Percentiles rank a stretch among this genome's conserved stretches.
These are phyloP conservation scores for Prorocentrum cordatum DNA, from an alignment of 169 alveolate genomes.

Conservation along the genomic window DNA sequence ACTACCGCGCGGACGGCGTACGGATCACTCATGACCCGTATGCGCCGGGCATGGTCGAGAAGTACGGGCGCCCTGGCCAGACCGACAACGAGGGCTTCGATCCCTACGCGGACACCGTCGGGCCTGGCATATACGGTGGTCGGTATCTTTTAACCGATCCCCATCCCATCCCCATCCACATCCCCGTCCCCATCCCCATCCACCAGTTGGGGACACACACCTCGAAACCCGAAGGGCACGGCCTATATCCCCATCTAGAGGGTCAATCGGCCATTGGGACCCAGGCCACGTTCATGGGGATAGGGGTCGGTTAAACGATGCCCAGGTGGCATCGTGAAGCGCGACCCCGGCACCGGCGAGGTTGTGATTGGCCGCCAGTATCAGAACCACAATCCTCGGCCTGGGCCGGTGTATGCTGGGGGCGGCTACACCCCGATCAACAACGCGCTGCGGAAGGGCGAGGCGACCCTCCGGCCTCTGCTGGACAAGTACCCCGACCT, in stretches of 20 bases:
- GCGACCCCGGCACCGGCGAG: not conserved
- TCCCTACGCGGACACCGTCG: conserved; percentile 63
- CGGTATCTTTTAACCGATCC: too few relatives aligned
- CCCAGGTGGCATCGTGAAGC: conserved; percentile 53
- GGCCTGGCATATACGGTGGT: conserved; percentile 37
- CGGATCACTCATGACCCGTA: conserved; percentile 46
- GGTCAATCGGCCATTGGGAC: too few relatives aligned
- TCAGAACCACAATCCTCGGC: conserved; percentile 67
- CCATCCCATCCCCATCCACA: too few relatives aligned
- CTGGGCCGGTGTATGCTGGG: conserved; percentile 68
- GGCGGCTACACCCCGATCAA: conserved; percentile 61
- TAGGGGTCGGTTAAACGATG: too few relatives aligned
- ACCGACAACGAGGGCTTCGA: conserved; percentile 63
- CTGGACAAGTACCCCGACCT: conserved; percentile 33
- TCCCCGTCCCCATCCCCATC: too few relatives aligned
- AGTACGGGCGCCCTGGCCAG: conserved; percentile 39
- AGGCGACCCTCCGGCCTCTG: not conserved
- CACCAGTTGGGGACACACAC: too few relatives aligned
- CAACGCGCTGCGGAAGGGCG: conserved; percentile 12
- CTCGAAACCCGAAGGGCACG: too few relatives aligned
- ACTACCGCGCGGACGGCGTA: conserved; percentile 19
- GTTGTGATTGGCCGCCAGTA: conserved; percentile 29
- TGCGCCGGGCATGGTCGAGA: conserved; percentile 61
- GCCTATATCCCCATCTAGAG: too few relatives aligned
- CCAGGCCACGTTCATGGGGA: too few relatives aligned